Base-by-base conservation (phyloP, 2,329 filamentous ascomycete genomes). In the Clonostachys rosea region DNA sequence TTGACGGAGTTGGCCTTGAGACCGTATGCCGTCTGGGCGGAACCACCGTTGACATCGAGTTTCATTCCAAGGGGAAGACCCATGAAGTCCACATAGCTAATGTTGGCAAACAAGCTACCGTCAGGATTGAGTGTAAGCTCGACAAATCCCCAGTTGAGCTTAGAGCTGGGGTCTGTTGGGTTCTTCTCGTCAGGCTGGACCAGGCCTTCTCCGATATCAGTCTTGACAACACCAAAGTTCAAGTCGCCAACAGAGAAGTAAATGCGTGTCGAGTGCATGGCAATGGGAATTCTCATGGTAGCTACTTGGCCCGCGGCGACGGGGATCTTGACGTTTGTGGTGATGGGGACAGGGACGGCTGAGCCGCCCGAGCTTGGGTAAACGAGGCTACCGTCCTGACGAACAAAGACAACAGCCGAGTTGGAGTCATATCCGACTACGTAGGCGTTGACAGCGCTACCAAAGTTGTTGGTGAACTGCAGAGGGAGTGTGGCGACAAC, bases 61-160 rank as follows among this genome's bases (percentile, higher is more conserved):
- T 65, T 60, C 52, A 85, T 71, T 2, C 78, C 75, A 45, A 86
- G 75, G n/a, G 85, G 83, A 54, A 86, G 61, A 55, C 71, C 70
- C 51, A 90, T 78, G 64, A 91, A 91, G 68, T 91, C 87, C 46
- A 91, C 88, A 60, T 86, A 85, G 51, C 75, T 81, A 56, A 91
- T 83, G 55, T 87, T 87, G 55, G 79, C 81, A 58, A 80, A 88
- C 6, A 87, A 65, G 62, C 86, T 73, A 34, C 61, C 57, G 35
- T 64, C 56, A 62, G 86, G 86, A 65, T 77, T 18, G 34, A 42
- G 86, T 14, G 83, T 86, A 56, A 87, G 83, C 64, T 89, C 85
- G 67, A 76, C 81, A 59, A 88, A 89, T 30, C 74, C 77, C 84
- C 84, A 89, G 49, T 73, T 66, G 42, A 77, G 66, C 35, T 76